These are phyloP conservation scores for Saccharum hybrid DNA, from an alignment of 202 grass and related monocot species.

Conservation along the genomic window DNA sequence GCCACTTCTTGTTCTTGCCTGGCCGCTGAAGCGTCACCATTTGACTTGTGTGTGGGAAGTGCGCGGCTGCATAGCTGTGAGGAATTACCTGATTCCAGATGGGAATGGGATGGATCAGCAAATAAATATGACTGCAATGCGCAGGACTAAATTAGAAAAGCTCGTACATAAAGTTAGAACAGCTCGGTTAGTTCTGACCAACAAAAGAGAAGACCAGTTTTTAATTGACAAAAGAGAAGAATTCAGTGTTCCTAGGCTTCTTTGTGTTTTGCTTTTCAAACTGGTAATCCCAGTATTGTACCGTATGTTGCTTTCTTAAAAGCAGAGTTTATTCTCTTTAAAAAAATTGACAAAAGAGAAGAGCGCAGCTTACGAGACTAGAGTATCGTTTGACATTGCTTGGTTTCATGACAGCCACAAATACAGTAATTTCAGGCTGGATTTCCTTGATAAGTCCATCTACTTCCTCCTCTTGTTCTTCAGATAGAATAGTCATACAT, in stretches of 20 bases:
- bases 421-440: constrained; percentile 31
- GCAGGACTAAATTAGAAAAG: too few relatives aligned
- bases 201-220: not conserved
- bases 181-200: too few relatives aligned
- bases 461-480: constrained; percentile 30
- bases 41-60: constrained; percentile 18
- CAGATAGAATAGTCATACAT: not conserved
- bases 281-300: too few relatives aligned
- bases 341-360: not conserved
- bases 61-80: not conserved
- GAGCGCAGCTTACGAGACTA: not conserved
- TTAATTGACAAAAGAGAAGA: too few relatives aligned
- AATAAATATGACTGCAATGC: too few relatives aligned
- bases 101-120: not conserved
- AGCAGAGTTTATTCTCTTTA: too few relatives aligned
- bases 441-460: not conserved
- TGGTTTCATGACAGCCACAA: constrained; percentile 31
- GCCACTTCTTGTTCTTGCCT: constrained; percentile 43
- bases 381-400: not conserved
- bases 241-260: too few relatives aligned
- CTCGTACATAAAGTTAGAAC: too few relatives aligned
- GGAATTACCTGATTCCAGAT: constrained; percentile 28
- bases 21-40: not conserved
- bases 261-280: too few relatives aligned
- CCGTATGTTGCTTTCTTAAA: too few relatives aligned